Percentiles rank a stretch among this genome's conserved stretches.
Evolutionary conservation across 2,329 filamentous ascomycete genomes (phyloP).

Genomic region (Ambrosiella cleistominuta): DNA sequence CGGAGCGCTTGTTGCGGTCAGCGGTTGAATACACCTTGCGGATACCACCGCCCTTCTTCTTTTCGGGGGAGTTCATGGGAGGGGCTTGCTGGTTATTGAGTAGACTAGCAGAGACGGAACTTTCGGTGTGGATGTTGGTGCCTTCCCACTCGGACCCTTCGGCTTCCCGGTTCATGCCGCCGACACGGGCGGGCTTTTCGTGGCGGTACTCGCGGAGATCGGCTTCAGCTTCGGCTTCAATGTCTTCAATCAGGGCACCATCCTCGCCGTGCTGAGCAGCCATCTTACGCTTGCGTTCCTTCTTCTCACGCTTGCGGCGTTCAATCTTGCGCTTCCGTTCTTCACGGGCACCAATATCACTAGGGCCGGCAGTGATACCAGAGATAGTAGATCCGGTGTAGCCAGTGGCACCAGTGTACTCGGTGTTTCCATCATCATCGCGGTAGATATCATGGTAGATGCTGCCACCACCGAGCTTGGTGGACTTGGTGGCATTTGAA

Average conservation of each 20-base stretch:
- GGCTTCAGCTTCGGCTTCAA: conserved; percentile 44
- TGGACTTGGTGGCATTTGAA: conserved; percentile 64
- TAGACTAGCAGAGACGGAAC: conserved; percentile 42
- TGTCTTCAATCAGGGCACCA: conserved; percentile 38
- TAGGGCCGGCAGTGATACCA: conserved; percentile 36
- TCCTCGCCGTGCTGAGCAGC: conserved; percentile 34
- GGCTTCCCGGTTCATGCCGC: conserved; percentile 67
- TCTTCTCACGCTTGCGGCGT: conserved; percentile 26
- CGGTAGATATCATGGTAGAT: conserved; percentile 51
- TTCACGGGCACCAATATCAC: conserved; percentile 37
- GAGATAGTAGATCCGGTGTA: conserved; percentile 26
- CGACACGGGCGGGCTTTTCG: conserved; percentile 72
- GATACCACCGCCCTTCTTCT: conserved; percentile 30
- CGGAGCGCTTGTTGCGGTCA: conserved; percentile 33
- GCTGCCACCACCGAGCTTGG: conserved; percentile 72
- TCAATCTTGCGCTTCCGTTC: conserved; percentile 36
- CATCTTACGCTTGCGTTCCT: conserved; percentile 21
- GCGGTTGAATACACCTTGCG: conserved; percentile 45
- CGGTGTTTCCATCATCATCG: conserved; percentile 31
- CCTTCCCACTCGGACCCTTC: conserved; percentile 72
- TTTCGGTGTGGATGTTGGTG: conserved; percentile 47
- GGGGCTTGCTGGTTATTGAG: conserved; percentile 39
- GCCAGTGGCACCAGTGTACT: conserved; percentile 27
- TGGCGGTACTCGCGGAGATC: conserved; percentile 71
- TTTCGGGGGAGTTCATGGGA: conserved; percentile 35